phyloP scores from a whole-genome alignment of 164 flowering plant genomes.

The Protea cynaroides region DNA sequence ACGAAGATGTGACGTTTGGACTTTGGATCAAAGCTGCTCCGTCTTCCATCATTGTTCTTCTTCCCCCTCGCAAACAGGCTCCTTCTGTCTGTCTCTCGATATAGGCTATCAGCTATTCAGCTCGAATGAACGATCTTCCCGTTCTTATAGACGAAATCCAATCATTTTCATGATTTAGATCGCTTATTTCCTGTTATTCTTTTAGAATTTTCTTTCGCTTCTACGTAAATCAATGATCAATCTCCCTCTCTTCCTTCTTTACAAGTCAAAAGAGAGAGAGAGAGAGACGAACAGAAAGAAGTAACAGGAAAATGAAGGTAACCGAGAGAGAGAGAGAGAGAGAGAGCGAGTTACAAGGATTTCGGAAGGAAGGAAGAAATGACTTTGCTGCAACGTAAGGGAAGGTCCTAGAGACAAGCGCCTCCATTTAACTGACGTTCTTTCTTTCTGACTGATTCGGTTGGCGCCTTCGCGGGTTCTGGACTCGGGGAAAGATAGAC shows the following conservation, averaged over 20 bases:
- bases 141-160: background rate
- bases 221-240: too few species aligned
- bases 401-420: too few species aligned
- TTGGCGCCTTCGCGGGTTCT: too few species aligned
- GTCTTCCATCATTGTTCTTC: constrained; percentile 9
- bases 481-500: too few species aligned
- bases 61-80: background rate
- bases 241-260: background rate
- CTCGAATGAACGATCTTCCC: background rate
- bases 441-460: too few species aligned
- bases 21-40: background rate
- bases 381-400: too few species aligned
- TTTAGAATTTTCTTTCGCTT: background rate
- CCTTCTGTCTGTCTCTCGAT: too few species aligned
- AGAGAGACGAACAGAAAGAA: constrained; percentile 2
- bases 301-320: background rate
- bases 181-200: too few species aligned
- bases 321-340: background rate
- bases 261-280: constrained; percentile 2
- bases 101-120: background rate
- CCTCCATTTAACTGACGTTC: too few species aligned
- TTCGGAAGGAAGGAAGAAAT: background rate
- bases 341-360: background rate
- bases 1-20: constrained; percentile 6
- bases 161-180: too few species aligned